Conservation (phyloP, 768 basidiomycete genomes). For the Saitozyma podzolica region DNA sequence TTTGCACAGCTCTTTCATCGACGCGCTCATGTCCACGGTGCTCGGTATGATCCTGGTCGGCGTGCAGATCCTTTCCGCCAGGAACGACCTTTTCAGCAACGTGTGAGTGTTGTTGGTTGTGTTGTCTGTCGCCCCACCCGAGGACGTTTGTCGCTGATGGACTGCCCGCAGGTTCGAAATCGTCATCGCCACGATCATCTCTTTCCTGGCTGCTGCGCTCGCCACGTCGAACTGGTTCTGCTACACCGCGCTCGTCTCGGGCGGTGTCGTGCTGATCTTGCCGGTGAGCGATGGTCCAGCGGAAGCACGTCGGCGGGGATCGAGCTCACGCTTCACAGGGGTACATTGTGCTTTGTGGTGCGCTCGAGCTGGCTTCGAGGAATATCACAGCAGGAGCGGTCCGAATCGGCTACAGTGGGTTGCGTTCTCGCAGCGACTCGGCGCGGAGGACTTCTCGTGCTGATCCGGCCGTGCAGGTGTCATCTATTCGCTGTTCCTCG, state of each 20-base stretch:
- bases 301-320: not conserved
- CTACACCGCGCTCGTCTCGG: constrained; percentile 76
- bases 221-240: constrained; percentile 70
- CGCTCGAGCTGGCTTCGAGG: constrained; percentile 74
- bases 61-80: constrained; percentile 69
- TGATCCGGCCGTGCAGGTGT: constrained; percentile 46
- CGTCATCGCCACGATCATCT: constrained; percentile 73
- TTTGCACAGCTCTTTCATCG: constrained; percentile 64
- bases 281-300: constrained; percentile 59
- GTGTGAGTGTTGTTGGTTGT: constrained; percentile 64
- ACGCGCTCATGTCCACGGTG: constrained; percentile 70
- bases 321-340: constrained; percentile 27
- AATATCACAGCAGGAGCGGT: constrained; percentile 84
- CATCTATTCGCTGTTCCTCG: constrained; percentile 63
- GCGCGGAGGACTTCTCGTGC: not conserved
- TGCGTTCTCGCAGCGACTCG: not conserved
- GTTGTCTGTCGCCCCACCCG: not conserved
- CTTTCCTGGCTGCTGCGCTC: constrained; percentile 74
- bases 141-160: not conserved
- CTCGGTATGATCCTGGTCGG: constrained; percentile 72
- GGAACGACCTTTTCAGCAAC: constrained; percentile 76
- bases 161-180: constrained; percentile 58
- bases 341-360: constrained; percentile 58
- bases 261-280: constrained; percentile 75
- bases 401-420: constrained; percentile 67